phyloP scores from a whole-genome alignment of 148 eudicot species.

The Camellia sinensis region DNA sequence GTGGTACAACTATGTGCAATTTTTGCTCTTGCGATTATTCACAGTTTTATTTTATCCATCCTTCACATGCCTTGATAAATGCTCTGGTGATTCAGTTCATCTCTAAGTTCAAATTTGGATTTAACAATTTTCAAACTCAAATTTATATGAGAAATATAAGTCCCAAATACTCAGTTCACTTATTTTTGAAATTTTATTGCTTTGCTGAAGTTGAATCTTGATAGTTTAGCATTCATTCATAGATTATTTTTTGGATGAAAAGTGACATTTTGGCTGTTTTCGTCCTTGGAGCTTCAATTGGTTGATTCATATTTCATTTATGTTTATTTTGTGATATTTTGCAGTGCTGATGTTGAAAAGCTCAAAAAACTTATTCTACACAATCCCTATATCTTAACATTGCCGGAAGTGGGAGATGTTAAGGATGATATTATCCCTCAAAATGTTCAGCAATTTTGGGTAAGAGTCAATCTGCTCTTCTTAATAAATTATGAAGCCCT shows the following conservation, averaged over 20 bases:
- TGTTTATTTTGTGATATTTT: conserved; percentile 13
- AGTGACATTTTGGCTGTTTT: background rate
- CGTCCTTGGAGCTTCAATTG: no score
- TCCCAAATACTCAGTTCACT: background rate
- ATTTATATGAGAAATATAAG: background rate
- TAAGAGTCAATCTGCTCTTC: conserved; percentile 26
- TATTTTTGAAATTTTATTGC: no score
- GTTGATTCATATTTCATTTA: background rate
- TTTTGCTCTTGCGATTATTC: background rate
- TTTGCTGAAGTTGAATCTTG: no score
- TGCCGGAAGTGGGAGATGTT: conserved; percentile 72
- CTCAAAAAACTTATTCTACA: conserved; percentile 81
- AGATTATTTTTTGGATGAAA: no score
- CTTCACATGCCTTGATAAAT: conserved; percentile 4
- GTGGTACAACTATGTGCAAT: background rate
- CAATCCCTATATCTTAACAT: conserved; percentile 78
- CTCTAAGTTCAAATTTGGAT: background rate
- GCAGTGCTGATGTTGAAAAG: conserved; percentile 92
- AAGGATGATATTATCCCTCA: conserved; percentile 82
- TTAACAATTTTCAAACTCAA: background rate
- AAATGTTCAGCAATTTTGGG: conserved; percentile 89
- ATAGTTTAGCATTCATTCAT: no score
- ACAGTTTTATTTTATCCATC: background rate
- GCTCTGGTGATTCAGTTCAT: background rate
- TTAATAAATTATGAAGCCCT: background rate